Evolutionary conservation across 148 eudicot species (phyloP).

Genomic region (Rhododendron ferrugineum): DNA sequence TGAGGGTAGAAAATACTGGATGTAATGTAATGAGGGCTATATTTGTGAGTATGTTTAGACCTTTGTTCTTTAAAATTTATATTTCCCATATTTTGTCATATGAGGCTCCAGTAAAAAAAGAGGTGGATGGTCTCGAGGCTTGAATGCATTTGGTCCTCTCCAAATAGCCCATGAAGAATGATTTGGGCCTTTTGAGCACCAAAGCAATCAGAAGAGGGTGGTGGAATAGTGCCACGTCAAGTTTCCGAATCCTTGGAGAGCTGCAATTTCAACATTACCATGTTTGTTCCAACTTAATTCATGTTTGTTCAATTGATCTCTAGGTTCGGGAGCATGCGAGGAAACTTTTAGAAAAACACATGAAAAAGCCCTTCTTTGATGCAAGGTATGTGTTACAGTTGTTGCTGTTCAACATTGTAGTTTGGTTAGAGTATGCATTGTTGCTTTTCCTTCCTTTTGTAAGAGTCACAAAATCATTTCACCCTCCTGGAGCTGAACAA

Average conservation of each 20-base stretch:
- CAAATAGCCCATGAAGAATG: background rate
- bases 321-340: constrained; percentile 97
- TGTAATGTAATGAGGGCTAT: background rate
- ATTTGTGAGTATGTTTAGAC: background rate
- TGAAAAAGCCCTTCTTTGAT: constrained; percentile 85
- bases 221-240: background rate
- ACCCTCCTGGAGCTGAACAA: background rate
- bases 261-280: background rate
- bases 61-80: background rate
- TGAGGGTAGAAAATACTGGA: background rate
- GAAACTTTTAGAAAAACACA: constrained; percentile 83
- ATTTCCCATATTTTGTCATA: background rate
- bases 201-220: background rate
- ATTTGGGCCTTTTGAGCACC: background rate
- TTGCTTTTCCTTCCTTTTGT: background rate
- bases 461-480: background rate
- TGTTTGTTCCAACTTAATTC: background rate
- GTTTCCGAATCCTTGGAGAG: background rate
- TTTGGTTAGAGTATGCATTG: background rate
- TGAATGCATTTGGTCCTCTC: background rate
- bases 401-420: background rate
- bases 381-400: constrained; percentile 41
- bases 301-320: constrained; percentile 12
- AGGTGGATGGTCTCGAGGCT: background rate
- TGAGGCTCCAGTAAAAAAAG: background rate